Evolutionary conservation across 495 filamentous ascomycete genomes (phyloP).

Genomic region (Aspergillus egyptiacus): DNA sequence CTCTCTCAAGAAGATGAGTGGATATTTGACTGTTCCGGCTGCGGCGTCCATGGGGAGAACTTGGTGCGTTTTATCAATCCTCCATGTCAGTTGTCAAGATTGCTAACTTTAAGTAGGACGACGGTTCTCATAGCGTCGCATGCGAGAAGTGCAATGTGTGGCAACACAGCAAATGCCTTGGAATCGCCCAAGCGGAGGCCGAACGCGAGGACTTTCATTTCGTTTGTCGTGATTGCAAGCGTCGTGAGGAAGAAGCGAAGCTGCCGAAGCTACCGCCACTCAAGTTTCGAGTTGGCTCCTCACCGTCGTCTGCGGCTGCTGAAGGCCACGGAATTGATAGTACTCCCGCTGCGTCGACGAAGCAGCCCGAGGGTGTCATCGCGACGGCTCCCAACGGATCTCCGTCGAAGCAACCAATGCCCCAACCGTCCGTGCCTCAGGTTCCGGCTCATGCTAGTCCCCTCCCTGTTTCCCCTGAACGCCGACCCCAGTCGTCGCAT

Average conservation of each 20-base stretch:
- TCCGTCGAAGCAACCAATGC: constrained; percentile 9
- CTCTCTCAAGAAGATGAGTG: constrained; percentile 77
- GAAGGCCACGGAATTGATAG: constrained; percentile 19
- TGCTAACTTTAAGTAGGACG: constrained; percentile 53
- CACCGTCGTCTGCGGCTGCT: constrained; percentile 39
- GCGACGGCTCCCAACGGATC: constrained; percentile 19
- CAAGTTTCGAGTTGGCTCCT: constrained; percentile 55
- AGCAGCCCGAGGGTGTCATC: constrained; percentile 24
- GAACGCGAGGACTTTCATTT: constrained; percentile 87
- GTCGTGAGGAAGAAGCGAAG: constrained; percentile 56
- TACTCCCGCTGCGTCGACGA: constrained; percentile 22
- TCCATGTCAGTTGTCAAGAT: background rate
- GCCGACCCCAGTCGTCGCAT: constrained; percentile 28
- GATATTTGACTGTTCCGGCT: constrained; percentile 88
- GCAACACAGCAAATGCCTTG: constrained; percentile 91
- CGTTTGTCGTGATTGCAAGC: constrained; percentile 72
- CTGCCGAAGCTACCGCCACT: constrained; percentile 66
- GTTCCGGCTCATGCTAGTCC: constrained; percentile 24
- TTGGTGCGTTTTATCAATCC: constrained; percentile 39
- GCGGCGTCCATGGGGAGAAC: constrained; percentile 81
- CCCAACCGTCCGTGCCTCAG: constrained; percentile 21
- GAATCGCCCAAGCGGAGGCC: constrained; percentile 67
- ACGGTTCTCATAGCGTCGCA: constrained; percentile 88
- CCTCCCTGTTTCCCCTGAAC: constrained; percentile 38
- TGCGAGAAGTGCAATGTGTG: constrained; percentile 94